Evolutionary conservation across 371 early-diverging fungal species (phyloP), one percentile per base, ranked within the genome.

Genomic region (Conidiobolus incongruus): DNA sequence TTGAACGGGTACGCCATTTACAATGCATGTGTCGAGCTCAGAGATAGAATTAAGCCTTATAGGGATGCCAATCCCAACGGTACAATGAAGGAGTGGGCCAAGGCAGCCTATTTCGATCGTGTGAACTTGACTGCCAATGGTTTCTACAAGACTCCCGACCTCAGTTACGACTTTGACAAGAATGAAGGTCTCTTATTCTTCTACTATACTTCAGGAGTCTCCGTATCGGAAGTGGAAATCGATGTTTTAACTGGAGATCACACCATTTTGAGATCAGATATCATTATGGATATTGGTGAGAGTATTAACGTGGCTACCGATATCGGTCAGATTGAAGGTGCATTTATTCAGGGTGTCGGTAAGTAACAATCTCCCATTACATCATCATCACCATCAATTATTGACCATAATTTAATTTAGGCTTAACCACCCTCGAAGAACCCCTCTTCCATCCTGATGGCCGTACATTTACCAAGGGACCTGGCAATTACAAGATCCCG

Each of bases 321-420:
- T 50, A 58, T 80, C 34, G 83, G 83, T 4, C 80, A 81, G 53
- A 81, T 83, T 48, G 84, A 83, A 54, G 84, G 84, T 15, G 84
- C 79, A 5, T 81, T 78, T 54, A 55, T 69, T 1, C 81, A 81
- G 51, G 83, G 84, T 17, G 59, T 49, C 19, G 55, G 44, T 11
- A 32, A 33, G 35, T 33, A 31, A 31, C 8, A 31, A 31, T 31
- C 8, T 31, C 6, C 6, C 31, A 8, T 8, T 8, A 31, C 13
- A 31, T 8, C 13, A n/a, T n/a, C n/a, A n/a, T n/a, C n/a, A n/a
- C n/a, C n/a, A n/a, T n/a, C n/a, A n/a, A n/a, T n/a, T n/a, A n/a
- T n/a, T n/a, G n/a, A n/a, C n/a, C n/a, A n/a, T n/a, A n/a, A n/a
- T n/a, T n/a, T n/a, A 10, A 31, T 31, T 31, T 66, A 54, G 80